A percentile compares a stretch with the other conserved stretches of the same genome.
Evolutionary conservation across 176 grass and related monocot species (phyloP).

Genomic region (Poa annua): DNA sequence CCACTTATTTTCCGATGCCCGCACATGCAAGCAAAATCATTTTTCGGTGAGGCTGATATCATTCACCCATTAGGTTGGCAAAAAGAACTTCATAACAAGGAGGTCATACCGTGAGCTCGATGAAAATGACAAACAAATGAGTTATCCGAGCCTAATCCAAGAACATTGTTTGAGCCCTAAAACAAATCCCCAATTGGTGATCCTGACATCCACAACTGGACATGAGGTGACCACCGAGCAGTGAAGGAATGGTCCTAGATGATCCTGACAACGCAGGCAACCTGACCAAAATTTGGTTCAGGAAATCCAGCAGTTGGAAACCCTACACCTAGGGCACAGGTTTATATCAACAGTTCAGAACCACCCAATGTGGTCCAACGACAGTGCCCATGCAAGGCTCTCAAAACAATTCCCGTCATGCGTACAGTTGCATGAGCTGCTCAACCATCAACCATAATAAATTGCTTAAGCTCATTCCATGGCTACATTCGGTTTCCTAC

Average conservation of each 20-base stretch:
- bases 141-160: conserved; percentile 35
- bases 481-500: conserved; percentile 44
- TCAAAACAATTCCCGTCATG: conserved; percentile 32
- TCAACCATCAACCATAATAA: conserved; percentile 31
- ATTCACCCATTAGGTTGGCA: neutral
- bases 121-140: conserved; percentile 33
- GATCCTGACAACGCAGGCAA: conserved; percentile 49
- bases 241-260: conserved; percentile 37
- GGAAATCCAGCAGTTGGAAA: conserved; percentile 16
- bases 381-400: conserved; percentile 17
- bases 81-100: conserved; percentile 31
- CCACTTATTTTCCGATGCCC: conserved; percentile 3
- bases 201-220: conserved; percentile 35
- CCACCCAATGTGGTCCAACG: conserved; percentile 7
- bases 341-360: conserved; percentile 43
- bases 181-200: conserved; percentile 35
- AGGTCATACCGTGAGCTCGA: neutral
- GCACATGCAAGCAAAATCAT: conserved; percentile 31
- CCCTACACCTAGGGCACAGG: conserved; percentile 41
- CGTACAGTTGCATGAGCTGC: conserved; percentile 15
- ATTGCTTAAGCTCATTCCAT: conserved; percentile 38
- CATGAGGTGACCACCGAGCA: conserved; percentile 17
- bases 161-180: conserved; percentile 11
- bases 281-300: conserved; percentile 31
- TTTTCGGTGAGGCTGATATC: neutral